Evolutionary conservation across 2,329 filamentous ascomycete genomes (phyloP), one percentile per base, ranked within the genome.

Genomic region (Ascochyta viciae-villosae): DNA sequence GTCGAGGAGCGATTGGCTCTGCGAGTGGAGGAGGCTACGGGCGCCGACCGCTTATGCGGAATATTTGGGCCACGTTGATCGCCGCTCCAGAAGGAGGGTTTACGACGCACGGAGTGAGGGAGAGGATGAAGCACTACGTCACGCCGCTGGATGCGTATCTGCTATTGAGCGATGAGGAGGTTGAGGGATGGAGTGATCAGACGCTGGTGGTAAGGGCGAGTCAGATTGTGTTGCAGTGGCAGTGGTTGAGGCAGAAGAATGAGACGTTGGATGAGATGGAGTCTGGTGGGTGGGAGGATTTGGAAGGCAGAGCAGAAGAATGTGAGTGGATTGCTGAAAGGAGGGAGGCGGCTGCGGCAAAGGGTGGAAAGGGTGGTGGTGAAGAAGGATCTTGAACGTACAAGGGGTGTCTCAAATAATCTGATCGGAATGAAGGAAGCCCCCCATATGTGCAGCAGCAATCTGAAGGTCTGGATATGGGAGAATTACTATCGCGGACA

Each of bases 121-220:
- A 70, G 24, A 54, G 64, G 19, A 72, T 74, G 71, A 64, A 61
- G 37, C 71, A 74, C 27, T 68, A 71, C 35, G 49, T 69, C n/a
- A 72, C 68, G 1, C 62, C 50, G 1, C 38, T 74, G 23, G 71
- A 74, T 27, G 22, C 34, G 3, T 62, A 63, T 37, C 41, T 74
- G 6, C 7, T 73, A 6, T 40, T 72, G 15, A 51, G 15, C 0
- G 66, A 72, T 38, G 61, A 64, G 7, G 50, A 62, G 22, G 63
- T 69, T 1, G 56, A 27, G 9, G 24, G 8, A 1, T 72, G 66
- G 68, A 51, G 47, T 9, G 46, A 49, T 15, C 22, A 22, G 13
- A 43, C 6, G 26, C 26, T 68, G 38, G 15, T 66, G 8, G 37
- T 40, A 0, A 61, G 44, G 48, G 33, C 60, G 6, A 57, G 50